phyloP scores from a whole-genome alignment of 768 basidiomycete genomes.

The Xerocomus brunneocitrinus region DNA sequence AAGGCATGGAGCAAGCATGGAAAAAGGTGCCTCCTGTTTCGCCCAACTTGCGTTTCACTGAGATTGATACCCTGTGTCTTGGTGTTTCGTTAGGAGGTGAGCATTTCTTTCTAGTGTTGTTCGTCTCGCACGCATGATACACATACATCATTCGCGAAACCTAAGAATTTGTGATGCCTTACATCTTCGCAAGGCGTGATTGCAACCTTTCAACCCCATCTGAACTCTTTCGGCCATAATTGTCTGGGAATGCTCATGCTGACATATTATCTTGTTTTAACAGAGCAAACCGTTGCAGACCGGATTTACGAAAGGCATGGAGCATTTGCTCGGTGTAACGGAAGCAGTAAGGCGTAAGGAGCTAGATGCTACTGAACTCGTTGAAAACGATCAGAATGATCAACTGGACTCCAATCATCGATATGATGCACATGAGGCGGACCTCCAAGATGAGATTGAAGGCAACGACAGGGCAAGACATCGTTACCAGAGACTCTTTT shows the following conservation, averaged over 20 bases:
- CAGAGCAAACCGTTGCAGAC: conserved; percentile 70
- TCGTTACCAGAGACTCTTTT: conserved; percentile 69
- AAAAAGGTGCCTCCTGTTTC: conserved; percentile 51
- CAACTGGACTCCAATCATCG: conserved; percentile 19
- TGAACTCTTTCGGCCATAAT: conserved; percentile 33
- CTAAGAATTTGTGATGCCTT: conserved; percentile 58
- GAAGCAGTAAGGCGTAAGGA: conserved; percentile 16
- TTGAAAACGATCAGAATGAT: conserved; percentile 7
- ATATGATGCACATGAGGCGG: conserved; percentile 55
- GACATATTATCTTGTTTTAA: not conserved
- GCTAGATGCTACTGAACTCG: conserved; percentile 1
- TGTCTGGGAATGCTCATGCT: not conserved
- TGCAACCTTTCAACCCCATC: conserved; percentile 71
- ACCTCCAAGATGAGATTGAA: conserved; percentile 54
- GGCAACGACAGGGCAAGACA: conserved; percentile 52
- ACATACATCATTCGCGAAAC: conserved; percentile 65
- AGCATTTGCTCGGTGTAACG: conserved; percentile 62
- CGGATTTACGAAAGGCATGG: conserved; percentile 80
- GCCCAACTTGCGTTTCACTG: conserved; percentile 2
- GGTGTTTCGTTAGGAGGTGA: conserved; percentile 37
- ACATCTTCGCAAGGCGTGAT: conserved; percentile 56
- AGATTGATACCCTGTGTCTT: conserved; percentile 6
- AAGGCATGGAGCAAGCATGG: conserved; percentile 71
- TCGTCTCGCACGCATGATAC: conserved; percentile 36
- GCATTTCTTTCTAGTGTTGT: conserved; percentile 6